Base-by-base conservation (phyloP, 1,139 yeast species). In the Yamadazyma oceani region DNA sequence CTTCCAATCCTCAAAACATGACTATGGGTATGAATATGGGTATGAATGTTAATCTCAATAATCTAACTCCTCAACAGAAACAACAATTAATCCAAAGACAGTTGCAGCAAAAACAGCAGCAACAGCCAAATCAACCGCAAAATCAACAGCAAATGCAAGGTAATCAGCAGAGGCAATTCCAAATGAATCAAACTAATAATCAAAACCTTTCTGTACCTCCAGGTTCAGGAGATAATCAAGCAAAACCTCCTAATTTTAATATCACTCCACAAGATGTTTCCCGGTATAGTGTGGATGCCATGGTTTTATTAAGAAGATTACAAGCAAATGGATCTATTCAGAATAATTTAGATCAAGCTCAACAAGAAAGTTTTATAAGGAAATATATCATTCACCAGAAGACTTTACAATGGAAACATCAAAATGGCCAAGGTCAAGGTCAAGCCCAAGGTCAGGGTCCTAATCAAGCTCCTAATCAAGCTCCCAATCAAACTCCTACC, bases 331-430 rank as follows among this genome's bases (percentile, higher is more conserved):
- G 72, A 5, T 59, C 68, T 2, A 58, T 69, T 35, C 69, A 57
- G 21, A 53, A 55, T 11, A 59, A 57, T 29, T 41, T 55, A 37
- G 63, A 58, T 30, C 66, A 55, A 32, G 46, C 53, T 17, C 72
- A 64, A 41, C 66, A 64, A 48, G 75, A 69, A 38, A 61, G 54
- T 29, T 71, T 69, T 43, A 62, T 71, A 30, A 54, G 65, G 25
- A 68, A 66, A 45, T 71, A 57, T 48, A 69, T 71, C 34, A 50
- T 60, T 21, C 75, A 69, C 45, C 75, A 69, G 43, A 71, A 70
- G 46, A 54, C 65, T 3, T 60, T 56, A 26, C 53, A 58, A n/a
- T 67, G 73, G 72, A 67, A 66, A 37, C 72, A 69, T 33, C 66
- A 64, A 40, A 57, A 59, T 39, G 61, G 58, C 2, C 57, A 33